phyloP scores from a whole-genome alignment of 225 moss, liverwort and hornwort genomes.

The Physcomitrellopsis africana region DNA sequence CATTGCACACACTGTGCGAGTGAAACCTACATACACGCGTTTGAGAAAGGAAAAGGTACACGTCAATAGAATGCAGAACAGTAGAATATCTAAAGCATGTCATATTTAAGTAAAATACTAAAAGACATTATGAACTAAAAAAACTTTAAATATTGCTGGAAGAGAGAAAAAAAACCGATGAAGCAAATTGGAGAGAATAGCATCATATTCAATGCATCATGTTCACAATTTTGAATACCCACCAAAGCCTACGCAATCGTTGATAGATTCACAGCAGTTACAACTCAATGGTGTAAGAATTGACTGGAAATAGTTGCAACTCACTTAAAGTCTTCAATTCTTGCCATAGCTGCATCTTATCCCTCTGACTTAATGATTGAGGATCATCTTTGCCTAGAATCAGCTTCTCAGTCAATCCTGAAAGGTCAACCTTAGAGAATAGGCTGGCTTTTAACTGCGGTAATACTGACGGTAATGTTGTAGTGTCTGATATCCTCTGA shows the following conservation, averaged over 20 bases:
- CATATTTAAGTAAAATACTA: not conserved
- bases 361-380: conserved; percentile 60
- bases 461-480: conserved; percentile 77
- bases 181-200: not conserved
- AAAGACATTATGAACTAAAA: not conserved
- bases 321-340: conserved; percentile 80
- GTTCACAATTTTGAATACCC: not conserved
- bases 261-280: not conserved
- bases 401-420: conserved; percentile 79
- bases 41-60: not conserved
- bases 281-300: not conserved
- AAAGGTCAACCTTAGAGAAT: conserved; percentile 69
- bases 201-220: not conserved
- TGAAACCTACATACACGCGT: conserved; percentile 58
- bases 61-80: not conserved
- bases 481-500: conserved; percentile 84
- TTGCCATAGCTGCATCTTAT: conserved; percentile 84
- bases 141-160: conserved; percentile 10
- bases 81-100: not conserved
- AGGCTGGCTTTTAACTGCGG: conserved; percentile 75
- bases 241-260: not conserved
- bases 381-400: conserved; percentile 79
- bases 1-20: conserved; percentile 84
- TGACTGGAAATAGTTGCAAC: conserved; percentile 28
- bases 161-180: not conserved